These are phyloP conservation scores for Sugiyamaella valdiviana DNA, from an alignment of 805 yeast species.

Conservation along the genomic window DNA sequence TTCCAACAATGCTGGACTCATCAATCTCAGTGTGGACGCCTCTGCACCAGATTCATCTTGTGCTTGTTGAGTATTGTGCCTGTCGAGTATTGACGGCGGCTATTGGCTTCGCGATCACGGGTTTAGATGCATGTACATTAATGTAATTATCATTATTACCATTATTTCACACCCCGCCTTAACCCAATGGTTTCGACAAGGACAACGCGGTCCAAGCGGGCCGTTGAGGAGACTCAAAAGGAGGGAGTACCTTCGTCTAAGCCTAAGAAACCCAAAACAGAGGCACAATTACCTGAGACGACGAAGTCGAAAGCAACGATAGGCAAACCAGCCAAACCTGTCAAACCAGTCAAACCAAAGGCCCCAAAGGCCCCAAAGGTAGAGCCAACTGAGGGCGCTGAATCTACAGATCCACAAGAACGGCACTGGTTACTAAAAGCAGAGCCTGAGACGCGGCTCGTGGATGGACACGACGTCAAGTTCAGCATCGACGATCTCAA, in stretches of 20 bases:
- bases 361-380: not conserved
- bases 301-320: not conserved
- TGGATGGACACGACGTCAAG: constrained; percentile 44
- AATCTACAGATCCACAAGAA: not conserved
- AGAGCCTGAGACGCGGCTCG: constrained; percentile 47
- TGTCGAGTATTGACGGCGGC: too few species aligned
- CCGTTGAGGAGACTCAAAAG: not conserved
- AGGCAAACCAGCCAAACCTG: not conserved
- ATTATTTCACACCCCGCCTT: too few species aligned
- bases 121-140: not conserved
- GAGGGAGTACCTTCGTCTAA: too few species aligned
- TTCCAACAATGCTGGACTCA: constrained; percentile 10
- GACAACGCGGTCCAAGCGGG: not conserved
- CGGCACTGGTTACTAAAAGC: constrained; percentile 50
- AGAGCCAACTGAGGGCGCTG: not conserved
- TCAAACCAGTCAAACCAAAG: not conserved
- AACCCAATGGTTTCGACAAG: not conserved
- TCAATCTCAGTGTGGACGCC: constrained; percentile 17
- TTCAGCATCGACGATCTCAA: constrained; percentile 43
- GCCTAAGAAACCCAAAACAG: too few species aligned
- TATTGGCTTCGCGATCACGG: not conserved
- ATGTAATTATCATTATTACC: too few species aligned
- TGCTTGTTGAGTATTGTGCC: not conserved
- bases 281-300: too few species aligned
- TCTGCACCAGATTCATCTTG: not conserved